Evolutionary conservation across 2,329 filamentous ascomycete genomes (phyloP), one percentile per base, ranked within the genome.

Genomic region (Trichoderma arundinaceum): DNA sequence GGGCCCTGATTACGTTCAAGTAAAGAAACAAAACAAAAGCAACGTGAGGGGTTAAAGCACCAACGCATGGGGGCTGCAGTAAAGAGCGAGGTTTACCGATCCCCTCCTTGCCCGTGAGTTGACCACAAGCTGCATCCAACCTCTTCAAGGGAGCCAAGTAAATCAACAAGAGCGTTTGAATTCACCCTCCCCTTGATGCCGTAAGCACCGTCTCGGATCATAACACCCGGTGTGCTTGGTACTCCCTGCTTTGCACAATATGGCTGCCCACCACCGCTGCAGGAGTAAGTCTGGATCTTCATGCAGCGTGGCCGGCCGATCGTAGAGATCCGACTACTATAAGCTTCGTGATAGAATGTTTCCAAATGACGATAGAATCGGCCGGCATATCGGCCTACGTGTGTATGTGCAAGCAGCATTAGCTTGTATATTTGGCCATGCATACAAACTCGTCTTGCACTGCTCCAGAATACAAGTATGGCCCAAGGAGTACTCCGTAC

Each of bases 291-390:
- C 28, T 9, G 17, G 41, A 53, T 44, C 39, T 63, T 17, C 49
- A 46, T 53, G 22, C 13, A 17, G 38, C 35, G 28, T 22, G 53
- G 28, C 48, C 17, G 19, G 44, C 28, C 17, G 48, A 62, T 62
- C 59, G 59, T 32, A 52, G 59, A 62, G 43, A 53, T 62, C 48
- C 46, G 48, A 43, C 38, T 35, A 28, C 35, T 38, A 61, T 22
- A 52, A 19, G n/a, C 12, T 38, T 53, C n/a, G 17, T 8, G 51
- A 53, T 19, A n/a, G 32, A 28, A 3, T 28, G 2, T 28, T 28
- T 28, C 4, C 4, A 28, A 28, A 28, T 28, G 22, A 28, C 22
- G 2, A 28, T 4, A 28, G 22, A 28, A 4, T 28, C 22, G 22
- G 22, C 22, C 22, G 2, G 22, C 22, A 28, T 28, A 28, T 28